phyloP scores from a whole-genome alignment of 108 stramenopile genomes.

The Cyclotella baltica region DNA sequence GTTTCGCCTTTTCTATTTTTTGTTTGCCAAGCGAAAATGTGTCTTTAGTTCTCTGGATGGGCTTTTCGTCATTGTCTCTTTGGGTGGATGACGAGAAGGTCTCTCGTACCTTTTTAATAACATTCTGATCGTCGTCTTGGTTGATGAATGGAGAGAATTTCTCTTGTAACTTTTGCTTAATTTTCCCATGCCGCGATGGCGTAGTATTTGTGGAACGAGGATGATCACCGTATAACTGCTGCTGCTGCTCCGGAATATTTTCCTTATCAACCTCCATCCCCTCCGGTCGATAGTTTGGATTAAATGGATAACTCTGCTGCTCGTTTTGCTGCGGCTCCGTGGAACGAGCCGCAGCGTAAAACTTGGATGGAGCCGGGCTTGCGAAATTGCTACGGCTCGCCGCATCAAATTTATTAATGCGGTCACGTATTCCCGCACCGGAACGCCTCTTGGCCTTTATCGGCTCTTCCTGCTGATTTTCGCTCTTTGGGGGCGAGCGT shows the following conservation, averaged over 20 bases:
- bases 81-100: not conserved
- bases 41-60: not conserved
- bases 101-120: not conserved
- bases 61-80: not conserved
- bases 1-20: no score
- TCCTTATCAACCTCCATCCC: not conserved
- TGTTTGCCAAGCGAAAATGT: no score
- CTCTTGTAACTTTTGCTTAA: not conserved
- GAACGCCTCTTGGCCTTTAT: not conserved
- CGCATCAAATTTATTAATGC: constrained; percentile 32
- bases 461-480: constrained; percentile 5
- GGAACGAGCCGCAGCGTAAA: not conserved
- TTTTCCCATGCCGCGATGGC: not conserved
- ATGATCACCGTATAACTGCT: not conserved
- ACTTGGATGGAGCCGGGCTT: not conserved
- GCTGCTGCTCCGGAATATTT: not conserved
- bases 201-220: not conserved
- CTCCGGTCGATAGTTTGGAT: not conserved
- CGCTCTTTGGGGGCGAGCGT: constrained; percentile 10
- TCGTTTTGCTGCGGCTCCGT: not conserved
- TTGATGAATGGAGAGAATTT: not conserved
- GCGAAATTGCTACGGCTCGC: not conserved
- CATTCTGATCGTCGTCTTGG: not conserved
- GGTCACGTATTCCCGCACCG: constrained; percentile 21
- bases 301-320: not conserved